These are phyloP conservation scores for Pneumocystis carinii DNA, from an alignment of 1,139 yeast species.

Conservation along the genomic window DNA sequence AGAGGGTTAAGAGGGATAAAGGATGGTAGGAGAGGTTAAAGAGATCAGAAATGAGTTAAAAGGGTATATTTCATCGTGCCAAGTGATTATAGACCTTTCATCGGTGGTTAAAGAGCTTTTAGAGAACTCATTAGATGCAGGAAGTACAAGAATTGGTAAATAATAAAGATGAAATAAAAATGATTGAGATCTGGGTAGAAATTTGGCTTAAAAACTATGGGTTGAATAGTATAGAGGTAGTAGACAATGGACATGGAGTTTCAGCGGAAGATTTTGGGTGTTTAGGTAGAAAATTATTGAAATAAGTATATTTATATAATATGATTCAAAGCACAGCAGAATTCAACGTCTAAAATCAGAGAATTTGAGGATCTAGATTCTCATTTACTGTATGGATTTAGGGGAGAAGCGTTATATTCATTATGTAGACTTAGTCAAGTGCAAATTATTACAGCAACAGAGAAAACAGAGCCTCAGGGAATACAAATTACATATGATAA, in stretches of 20 bases:
- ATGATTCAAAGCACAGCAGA: constrained; percentile 34
- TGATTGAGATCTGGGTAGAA: constrained; percentile 26
- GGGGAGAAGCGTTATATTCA: constrained; percentile 77
- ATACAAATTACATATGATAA: constrained; percentile 37
- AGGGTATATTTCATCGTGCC: constrained; percentile 61
- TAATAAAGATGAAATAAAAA: neutral
- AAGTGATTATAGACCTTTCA: constrained; percentile 66
- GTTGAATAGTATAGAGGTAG: constrained; percentile 52
- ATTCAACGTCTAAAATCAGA: constrained; percentile 64
- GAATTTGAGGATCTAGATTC: constrained; percentile 41
- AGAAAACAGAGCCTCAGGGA: constrained; percentile 40
- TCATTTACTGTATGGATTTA: constrained; percentile 53
- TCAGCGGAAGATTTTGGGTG: constrained; percentile 39
- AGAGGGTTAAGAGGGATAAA: neutral
- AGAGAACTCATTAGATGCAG: constrained; percentile 42
- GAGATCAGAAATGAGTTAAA: neutral
- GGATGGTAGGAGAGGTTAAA: neutral
- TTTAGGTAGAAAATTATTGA: constrained; percentile 26
- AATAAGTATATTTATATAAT: neutral
- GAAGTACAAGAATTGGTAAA: constrained; percentile 3
- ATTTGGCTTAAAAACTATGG: constrained; percentile 58
- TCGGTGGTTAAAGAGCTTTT: constrained; percentile 72
- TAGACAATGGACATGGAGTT: constrained; percentile 73
- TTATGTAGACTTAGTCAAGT: constrained; percentile 44
- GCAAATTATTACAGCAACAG: constrained; percentile 41